A percentile compares a stretch with the other conserved stretches of the same genome.
Conservation (phyloP, 768 basidiomycete species). For the Mycena epipterygia region DNA sequence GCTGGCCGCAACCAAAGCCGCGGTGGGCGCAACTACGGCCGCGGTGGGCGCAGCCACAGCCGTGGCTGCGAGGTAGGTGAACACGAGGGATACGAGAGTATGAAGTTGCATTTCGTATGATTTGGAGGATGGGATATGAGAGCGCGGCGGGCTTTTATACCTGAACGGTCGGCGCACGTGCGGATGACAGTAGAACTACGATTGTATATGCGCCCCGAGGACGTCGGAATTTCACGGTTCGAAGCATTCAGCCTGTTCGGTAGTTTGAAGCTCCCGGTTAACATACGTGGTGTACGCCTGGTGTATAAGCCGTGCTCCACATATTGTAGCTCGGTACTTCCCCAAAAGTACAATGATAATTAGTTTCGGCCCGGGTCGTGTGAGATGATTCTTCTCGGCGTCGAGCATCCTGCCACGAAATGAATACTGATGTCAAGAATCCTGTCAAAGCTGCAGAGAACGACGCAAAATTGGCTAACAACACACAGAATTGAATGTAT, state of each 20-base stretch:
- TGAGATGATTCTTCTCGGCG: no score
- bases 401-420: neutral
- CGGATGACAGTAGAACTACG: slow-evolving; percentile 9
- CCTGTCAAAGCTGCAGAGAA: neutral
- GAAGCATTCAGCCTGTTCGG: slow-evolving; percentile 5
- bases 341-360: neutral
- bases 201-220: slow-evolving; percentile 2
- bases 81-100: slow-evolving; percentile 9
- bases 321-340: neutral
- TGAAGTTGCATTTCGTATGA: slow-evolving; percentile 9
- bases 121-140: neutral
- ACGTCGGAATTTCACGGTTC: slow-evolving; percentile 6
- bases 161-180: neutral
- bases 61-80: slow-evolving; percentile 2
- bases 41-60: slow-evolving; percentile 2
- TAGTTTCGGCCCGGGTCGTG: neutral
- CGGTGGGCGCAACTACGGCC: neutral
- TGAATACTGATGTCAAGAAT: neutral
- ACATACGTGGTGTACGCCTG: neutral
- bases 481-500: neutral
- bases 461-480: neutral
- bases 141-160: neutral
- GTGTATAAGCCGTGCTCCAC: neutral
- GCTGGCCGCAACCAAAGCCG: slow-evolving; percentile 1
- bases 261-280: neutral